These are phyloP conservation scores for Fusarium poae DNA, from an alignment of 2,329 filamentous ascomycete species.

Conservation along the genomic window DNA sequence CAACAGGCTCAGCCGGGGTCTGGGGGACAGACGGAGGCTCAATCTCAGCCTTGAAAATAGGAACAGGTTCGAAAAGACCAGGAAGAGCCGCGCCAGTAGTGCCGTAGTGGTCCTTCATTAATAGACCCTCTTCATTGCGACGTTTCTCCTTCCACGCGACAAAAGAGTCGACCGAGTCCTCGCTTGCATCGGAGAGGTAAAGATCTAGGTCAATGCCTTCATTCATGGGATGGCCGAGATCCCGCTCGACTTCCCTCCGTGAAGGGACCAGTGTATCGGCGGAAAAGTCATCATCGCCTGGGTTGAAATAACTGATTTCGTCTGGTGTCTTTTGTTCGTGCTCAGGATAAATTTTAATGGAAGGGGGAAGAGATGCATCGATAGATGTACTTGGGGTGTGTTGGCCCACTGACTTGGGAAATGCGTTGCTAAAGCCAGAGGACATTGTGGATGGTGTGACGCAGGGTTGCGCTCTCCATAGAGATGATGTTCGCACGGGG, in stretches of 20 bases:
- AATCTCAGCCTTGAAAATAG: slow-evolving; percentile 16
- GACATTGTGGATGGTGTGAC: slow-evolving; percentile 48
- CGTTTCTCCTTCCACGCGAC: slow-evolving; percentile 34
- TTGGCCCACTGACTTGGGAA: slow-evolving; percentile 56
- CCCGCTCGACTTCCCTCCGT: slow-evolving; percentile 14
- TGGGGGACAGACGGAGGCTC: slow-evolving; percentile 19
- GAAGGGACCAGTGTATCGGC: slow-evolving; percentile 34
- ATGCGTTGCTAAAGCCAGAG: slow-evolving; percentile 55
- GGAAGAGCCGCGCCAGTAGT: slow-evolving; percentile 45
- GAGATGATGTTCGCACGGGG: slow-evolving; percentile 52
- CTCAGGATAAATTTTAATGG: slow-evolving; percentile 46
- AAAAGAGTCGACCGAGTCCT: slow-evolving; percentile 50
- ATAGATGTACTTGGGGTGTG: slow-evolving; percentile 63
- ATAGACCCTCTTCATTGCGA: slow-evolving; percentile 43
- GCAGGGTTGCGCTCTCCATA: slow-evolving; percentile 58
- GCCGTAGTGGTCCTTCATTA: slow-evolving; percentile 49
- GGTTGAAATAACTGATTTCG: slow-evolving; percentile 25
- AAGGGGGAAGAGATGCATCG: slow-evolving; percentile 49
- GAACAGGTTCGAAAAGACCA: slow-evolving; percentile 47
- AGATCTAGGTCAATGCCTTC: slow-evolving; percentile 10
- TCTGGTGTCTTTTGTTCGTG: slow-evolving; percentile 15
- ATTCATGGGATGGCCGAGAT: slow-evolving; percentile 13
- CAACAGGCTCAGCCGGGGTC: not conserved
- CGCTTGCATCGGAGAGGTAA: slow-evolving; percentile 44
- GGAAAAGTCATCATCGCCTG: slow-evolving; percentile 36